A percentile compares a stretch with the other conserved stretches of the same genome.
Evolutionary conservation across 805 yeast genomes (phyloP).

Genomic region (Wickerhamomyces ciferrii): DNA sequence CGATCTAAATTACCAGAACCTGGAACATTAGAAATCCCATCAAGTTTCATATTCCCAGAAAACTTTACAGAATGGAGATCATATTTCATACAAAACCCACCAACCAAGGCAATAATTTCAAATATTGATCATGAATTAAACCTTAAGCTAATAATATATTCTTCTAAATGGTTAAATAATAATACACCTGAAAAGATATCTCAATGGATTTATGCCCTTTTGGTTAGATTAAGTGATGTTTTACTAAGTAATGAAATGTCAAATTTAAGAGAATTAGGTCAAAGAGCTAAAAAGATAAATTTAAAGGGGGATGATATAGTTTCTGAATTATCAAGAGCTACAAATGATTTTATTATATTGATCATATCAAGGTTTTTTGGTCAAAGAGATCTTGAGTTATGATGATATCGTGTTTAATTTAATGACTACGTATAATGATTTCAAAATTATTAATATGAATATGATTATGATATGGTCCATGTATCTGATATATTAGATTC

Average conservation of each 20-base stretch:
- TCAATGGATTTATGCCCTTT: slow-evolving; percentile 15
- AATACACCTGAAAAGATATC: slow-evolving; percentile 9
- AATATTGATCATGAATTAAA: slow-evolving; percentile 16
- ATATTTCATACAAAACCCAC: slow-evolving; percentile 11
- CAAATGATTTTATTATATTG: slow-evolving; percentile 8
- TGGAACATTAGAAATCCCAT: slow-evolving; percentile 10
- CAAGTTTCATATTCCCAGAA: slow-evolving; percentile 15
- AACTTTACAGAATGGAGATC: slow-evolving; percentile 21
- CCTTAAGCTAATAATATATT: slow-evolving; percentile 14
- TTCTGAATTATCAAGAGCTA: slow-evolving; percentile 5
- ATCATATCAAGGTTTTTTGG: slow-evolving; percentile 11
- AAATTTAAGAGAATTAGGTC: slow-evolving; percentile 14
- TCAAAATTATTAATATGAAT: too few relatives aligned
- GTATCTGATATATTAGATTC: too few relatives aligned
- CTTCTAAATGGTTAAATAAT: slow-evolving; percentile 16
- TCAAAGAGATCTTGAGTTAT: slow-evolving; percentile 14
- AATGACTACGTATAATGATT: too few relatives aligned
- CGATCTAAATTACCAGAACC: slow-evolving; percentile 6
- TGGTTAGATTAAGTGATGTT: slow-evolving; percentile 11
- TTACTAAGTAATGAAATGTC: slow-evolving; percentile 14
- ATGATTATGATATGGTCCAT: too few relatives aligned
- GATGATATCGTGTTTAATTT: too few relatives aligned
- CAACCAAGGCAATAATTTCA: slow-evolving; percentile 8
- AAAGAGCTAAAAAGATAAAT: slow-evolving; percentile 9
- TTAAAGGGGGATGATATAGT: slow-evolving; percentile 3